A percentile compares a stretch with the other conserved stretches of the same genome.
Evolutionary conservation across 2,329 filamentous ascomycete genomes (phyloP).

Genomic region (Penicillium decumbens): DNA sequence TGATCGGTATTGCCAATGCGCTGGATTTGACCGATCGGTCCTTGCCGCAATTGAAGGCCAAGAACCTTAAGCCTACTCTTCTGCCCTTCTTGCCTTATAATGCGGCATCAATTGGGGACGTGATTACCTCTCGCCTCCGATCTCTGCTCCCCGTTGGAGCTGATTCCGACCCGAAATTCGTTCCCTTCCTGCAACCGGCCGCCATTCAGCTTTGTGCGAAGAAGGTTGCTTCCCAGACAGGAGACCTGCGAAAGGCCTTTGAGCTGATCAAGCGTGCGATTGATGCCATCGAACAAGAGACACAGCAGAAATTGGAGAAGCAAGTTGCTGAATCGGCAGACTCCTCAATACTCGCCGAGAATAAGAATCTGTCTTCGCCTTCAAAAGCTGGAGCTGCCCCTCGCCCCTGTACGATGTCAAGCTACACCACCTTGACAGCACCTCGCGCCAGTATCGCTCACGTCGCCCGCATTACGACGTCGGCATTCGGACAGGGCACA

Average conservation of each 20-base stretch:
- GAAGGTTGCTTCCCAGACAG: constrained; percentile 90
- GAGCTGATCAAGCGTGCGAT: constrained; percentile 87
- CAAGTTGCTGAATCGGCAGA: constrained; percentile 52
- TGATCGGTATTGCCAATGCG: constrained; percentile 94
- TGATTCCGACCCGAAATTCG: constrained; percentile 50
- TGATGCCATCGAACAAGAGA: constrained; percentile 83
- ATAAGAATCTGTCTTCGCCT: constrained; percentile 64
- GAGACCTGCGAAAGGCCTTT: constrained; percentile 90
- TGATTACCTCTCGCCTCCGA: constrained; percentile 78
- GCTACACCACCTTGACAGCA: constrained; percentile 70
- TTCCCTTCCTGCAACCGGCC: constrained; percentile 89
- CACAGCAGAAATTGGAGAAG: constrained; percentile 65
- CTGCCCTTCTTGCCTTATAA: constrained; percentile 92
- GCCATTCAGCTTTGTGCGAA: constrained; percentile 91
- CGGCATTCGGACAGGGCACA: constrained; percentile 85
- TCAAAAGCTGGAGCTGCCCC: constrained; percentile 33
- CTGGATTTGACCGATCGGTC: constrained; percentile 94
- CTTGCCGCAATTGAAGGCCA: constrained; percentile 84
- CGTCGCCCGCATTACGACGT: constrained; percentile 83
- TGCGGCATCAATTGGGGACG: constrained; percentile 76
- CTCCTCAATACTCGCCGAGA: constrained; percentile 74
- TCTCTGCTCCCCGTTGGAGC: constrained; percentile 57
- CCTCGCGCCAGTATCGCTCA: constrained; percentile 86
- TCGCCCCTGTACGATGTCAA: constrained; percentile 43
- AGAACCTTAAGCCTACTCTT: constrained; percentile 82